Conservation (phyloP, 768 basidiomycete species). For the Flagelloscypha sp. region DNA sequence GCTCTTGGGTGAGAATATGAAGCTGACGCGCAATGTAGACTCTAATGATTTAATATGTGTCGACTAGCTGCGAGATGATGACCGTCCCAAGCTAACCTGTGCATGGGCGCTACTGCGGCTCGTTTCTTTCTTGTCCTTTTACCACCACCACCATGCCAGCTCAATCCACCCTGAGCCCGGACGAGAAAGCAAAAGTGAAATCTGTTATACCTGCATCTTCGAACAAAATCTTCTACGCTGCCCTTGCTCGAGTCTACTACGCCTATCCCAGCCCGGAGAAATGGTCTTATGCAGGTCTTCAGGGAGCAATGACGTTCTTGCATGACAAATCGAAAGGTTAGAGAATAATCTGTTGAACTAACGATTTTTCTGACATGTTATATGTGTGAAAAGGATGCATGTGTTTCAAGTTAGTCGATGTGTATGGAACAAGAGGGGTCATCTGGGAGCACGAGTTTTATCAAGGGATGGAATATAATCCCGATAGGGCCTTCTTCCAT, state of each 20-base stretch:
- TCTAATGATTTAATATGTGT: too few relatives aligned
- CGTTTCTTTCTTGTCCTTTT: background rate
- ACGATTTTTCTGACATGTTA: too few relatives aligned
- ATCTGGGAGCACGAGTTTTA: constrained; percentile 94
- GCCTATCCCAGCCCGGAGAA: constrained; percentile 66
- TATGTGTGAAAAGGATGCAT: too few relatives aligned
- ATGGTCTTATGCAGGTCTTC: constrained; percentile 84
- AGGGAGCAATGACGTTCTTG: constrained; percentile 76
- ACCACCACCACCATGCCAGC: constrained; percentile 49
- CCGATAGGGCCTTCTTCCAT: constrained; percentile 88
- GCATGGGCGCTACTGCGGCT: too few relatives aligned
- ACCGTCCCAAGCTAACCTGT: too few relatives aligned
- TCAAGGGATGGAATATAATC: constrained; percentile 66
- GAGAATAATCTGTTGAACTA: too few relatives aligned
- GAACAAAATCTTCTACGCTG: constrained; percentile 77
- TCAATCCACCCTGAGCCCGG: constrained; percentile 56
- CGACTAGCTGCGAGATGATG: too few relatives aligned
- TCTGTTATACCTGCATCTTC: constrained; percentile 41
- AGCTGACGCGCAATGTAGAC: too few relatives aligned
- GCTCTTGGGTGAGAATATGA: too few relatives aligned
- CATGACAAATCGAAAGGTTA: constrained; percentile 51
- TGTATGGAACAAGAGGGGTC: constrained; percentile 75
- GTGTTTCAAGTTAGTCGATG: constrained; percentile 74
- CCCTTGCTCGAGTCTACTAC: constrained; percentile 84
- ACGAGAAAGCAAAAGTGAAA: constrained; percentile 77